phyloP scores from a whole-genome alignment of 345 rosid genomes.

The Rhodamnia rubescens region DNA sequence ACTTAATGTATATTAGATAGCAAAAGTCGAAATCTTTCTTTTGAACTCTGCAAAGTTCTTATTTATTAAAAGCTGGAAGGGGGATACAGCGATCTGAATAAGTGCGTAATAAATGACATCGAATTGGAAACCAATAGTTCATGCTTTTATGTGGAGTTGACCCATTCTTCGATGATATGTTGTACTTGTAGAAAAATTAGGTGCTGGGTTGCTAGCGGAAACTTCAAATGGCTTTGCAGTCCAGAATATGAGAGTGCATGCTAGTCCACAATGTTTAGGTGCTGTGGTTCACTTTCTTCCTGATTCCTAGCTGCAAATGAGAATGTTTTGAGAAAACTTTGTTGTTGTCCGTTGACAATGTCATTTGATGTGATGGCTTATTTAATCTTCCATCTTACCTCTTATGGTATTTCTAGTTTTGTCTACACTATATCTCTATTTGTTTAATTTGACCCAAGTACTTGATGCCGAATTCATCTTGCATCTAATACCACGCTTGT shows the following conservation, averaged over 20 bases:
- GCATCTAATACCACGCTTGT: background rate
- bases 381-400: background rate
- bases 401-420: background rate
- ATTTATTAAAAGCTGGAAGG: background rate
- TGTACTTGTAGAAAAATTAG: background rate
- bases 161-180: background rate
- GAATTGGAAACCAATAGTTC: background rate
- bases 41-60: background rate
- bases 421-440: background rate
- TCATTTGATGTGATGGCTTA: background rate
- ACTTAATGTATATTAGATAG: background rate
- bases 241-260: background rate
- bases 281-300: background rate
- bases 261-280: background rate
- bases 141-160: background rate
- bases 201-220: background rate
- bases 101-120: background rate
- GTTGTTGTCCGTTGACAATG: background rate
- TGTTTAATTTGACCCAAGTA: background rate
- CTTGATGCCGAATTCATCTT: background rate
- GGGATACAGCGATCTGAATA: background rate
- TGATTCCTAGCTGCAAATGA: background rate
- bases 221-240: background rate
- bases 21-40: background rate
- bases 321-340: background rate